Evolutionary conservation across 129 eudicot genomes (phyloP).

Genomic region (Heracleum sosnowskyi): DNA sequence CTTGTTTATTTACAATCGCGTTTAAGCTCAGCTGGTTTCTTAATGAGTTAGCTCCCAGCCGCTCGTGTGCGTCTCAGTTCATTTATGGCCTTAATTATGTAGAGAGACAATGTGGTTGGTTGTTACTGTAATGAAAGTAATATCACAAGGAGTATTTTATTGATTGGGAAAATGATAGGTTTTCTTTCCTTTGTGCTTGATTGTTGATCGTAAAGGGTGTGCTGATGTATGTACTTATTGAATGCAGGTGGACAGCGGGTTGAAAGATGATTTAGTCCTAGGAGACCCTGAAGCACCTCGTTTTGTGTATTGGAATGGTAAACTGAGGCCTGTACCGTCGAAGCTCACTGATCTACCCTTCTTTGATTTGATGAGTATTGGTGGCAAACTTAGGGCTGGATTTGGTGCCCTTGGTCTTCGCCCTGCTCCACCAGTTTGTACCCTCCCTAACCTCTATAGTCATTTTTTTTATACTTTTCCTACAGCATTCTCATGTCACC

Average conservation of each 20-base stretch:
- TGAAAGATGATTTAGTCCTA: constrained; percentile 82
- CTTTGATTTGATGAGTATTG: constrained; percentile 83
- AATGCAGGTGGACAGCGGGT: constrained; percentile 78
- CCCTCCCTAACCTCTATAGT: constrained; percentile 2
- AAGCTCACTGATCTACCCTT: constrained; percentile 71
- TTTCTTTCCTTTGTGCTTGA: neutral
- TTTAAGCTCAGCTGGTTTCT: neutral
- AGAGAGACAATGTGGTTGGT: neutral
- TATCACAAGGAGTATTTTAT: too few relatives aligned
- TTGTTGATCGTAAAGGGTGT: neutral
- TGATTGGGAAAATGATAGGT: neutral
- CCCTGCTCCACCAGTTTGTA: constrained; percentile 78
- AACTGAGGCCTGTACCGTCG: constrained; percentile 81
- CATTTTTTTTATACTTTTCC: neutral
- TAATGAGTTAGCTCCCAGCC: neutral
- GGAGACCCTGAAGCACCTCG: constrained; percentile 96
- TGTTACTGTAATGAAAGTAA: neutral
- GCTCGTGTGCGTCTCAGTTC: neutral
- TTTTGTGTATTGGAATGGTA: constrained; percentile 79
- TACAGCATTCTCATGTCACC: constrained; percentile 16
- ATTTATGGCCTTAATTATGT: neutral
- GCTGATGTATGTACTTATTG: neutral
- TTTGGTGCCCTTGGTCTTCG: constrained; percentile 93
- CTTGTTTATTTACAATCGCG: too few relatives aligned
- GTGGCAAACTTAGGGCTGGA: constrained; percentile 93